A percentile compares a stretch with the other conserved stretches of the same genome.
These are phyloP conservation scores for Fonsecaea nubica DNA, from an alignment of 2,329 filamentous ascomycete genomes.

Conservation along the genomic window DNA sequence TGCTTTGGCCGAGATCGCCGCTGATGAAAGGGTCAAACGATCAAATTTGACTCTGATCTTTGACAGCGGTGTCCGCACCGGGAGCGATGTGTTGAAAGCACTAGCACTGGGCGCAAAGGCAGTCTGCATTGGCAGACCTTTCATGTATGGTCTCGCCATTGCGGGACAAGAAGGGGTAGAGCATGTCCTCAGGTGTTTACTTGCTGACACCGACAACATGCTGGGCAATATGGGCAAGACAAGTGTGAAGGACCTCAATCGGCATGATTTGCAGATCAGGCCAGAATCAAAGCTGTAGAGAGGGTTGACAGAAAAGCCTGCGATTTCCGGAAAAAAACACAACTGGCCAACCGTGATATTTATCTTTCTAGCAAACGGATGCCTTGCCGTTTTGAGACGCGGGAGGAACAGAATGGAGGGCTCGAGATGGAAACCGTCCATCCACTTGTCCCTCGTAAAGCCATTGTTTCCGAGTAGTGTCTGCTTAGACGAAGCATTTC, in stretches of 20 bases:
- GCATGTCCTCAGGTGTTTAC: conserved; percentile 57
- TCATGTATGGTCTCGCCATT: conserved; percentile 64
- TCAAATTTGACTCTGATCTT: conserved; percentile 55
- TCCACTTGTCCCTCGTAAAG: no score
- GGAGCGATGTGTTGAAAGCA: conserved; percentile 60
- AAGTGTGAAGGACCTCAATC: conserved; percentile 36
- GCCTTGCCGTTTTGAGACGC: no score
- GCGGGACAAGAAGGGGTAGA: conserved; percentile 61
- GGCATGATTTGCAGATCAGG: conserved; percentile 37
- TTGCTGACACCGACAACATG: conserved; percentile 52
- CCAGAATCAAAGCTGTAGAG: conserved; percentile 32
- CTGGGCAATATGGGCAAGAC: conserved; percentile 40
- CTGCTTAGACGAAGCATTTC: not conserved
- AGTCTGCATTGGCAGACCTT: conserved; percentile 64
- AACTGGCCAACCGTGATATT: no score
- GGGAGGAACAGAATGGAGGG: no score
- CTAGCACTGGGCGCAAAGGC: conserved; percentile 63
- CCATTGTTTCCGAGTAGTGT: no score
- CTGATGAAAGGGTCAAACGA: conserved; percentile 50
- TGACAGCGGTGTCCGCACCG: conserved; percentile 59
- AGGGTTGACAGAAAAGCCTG: not conserved
- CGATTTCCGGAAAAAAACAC: not conserved
- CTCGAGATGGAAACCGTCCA: no score
- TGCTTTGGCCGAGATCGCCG: conserved; percentile 66
- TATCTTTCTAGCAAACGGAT: no score